These are phyloP conservation scores for Tolypocladium sp. DNA, from an alignment of 2,329 filamentous ascomycete species.

Conservation along the genomic window DNA sequence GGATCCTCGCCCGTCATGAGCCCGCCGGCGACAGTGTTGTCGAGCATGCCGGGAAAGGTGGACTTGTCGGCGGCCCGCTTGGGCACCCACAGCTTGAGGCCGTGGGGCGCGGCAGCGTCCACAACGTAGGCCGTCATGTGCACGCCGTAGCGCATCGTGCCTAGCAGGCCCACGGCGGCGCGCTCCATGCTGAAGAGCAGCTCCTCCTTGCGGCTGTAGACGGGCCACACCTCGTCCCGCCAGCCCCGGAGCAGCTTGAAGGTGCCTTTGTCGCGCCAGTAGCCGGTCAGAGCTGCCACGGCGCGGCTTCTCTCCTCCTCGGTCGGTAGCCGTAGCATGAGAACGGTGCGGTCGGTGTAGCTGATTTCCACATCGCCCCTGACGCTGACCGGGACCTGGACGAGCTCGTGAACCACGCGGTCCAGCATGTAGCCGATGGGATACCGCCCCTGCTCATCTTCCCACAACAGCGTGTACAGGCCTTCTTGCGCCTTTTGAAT, in stretches of 20 bases:
- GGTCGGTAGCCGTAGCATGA: slow-evolving; percentile 48
- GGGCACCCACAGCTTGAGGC: slow-evolving; percentile 77
- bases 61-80: slow-evolving; percentile 67
- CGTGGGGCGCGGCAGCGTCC: slow-evolving; percentile 28
- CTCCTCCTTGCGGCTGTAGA: slow-evolving; percentile 57
- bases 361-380: slow-evolving; percentile 55
- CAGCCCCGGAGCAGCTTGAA: slow-evolving; percentile 72
- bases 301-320: slow-evolving; percentile 53
- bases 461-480: slow-evolving; percentile 58
- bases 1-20: slow-evolving; percentile 73
- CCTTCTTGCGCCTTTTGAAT: slow-evolving; percentile 47
- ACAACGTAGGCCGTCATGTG: slow-evolving; percentile 70
- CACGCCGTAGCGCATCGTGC: slow-evolving; percentile 68
- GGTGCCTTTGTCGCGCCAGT: slow-evolving; percentile 59
- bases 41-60: slow-evolving; percentile 85
- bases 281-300: slow-evolving; percentile 46
- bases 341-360: slow-evolving; percentile 49
- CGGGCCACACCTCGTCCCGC: slow-evolving; percentile 72
- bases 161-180: slow-evolving; percentile 64
- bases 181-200: slow-evolving; percentile 70
- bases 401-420: slow-evolving; percentile 38
- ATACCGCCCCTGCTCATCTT: slow-evolving; percentile 52
- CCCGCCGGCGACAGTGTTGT: slow-evolving; percentile 81
- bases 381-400: slow-evolving; percentile 35
- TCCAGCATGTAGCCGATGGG: slow-evolving; percentile 55